Evolutionary conservation across 169 alveolate genomes (phyloP), one percentile per base, ranked within the genome.

Genomic region (Perkinsus olseni): DNA sequence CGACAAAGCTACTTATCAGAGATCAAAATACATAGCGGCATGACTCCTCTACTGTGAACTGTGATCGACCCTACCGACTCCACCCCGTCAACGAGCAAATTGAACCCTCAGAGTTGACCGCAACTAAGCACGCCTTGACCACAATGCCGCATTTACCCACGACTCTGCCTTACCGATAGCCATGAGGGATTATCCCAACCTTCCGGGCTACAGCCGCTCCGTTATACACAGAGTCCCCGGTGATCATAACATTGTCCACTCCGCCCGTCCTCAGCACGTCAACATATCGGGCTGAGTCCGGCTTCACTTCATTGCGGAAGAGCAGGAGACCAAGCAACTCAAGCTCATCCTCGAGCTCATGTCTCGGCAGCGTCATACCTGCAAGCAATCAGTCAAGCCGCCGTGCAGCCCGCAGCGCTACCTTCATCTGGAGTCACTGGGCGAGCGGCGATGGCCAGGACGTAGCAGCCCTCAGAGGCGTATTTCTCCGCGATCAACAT

Each of bases 271-370:
- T 62, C 31, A 62, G 34, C 31, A 62, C 82, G 82, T 62, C 82
- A 24, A 62, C 17, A 24, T 62, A 62, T 24, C 82, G 39, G 39
- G 62, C 51, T 74, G 93, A 92, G 74, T 92, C 93, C 39, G 93
- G 93, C 92, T 92, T 92, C 38, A 92, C 50, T 8, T 74, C 92
- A n/a, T 92, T 92, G 39, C 92, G 92, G 74, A 92, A 92, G 38
- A 39, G 31, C 93, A 92, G 39, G 38, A 92, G 39, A 0, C 93
- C 93, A 8, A 92, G 91, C 1, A 92, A 74, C 40, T 74, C 74
- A 0, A 92, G 38, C 17, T 92, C 91, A 45, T 92, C 36, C 74
- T 92, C 93, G 3, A 92, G 74, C 24, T 92, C 91, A 31, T 91
- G 82, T 24, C 93, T 36, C 28, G 93, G 74, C 6, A 38, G 82